Base-by-base conservation (phyloP, 2,329 filamentous ascomycete species). In the Phyllosticta ampelicida region DNA sequence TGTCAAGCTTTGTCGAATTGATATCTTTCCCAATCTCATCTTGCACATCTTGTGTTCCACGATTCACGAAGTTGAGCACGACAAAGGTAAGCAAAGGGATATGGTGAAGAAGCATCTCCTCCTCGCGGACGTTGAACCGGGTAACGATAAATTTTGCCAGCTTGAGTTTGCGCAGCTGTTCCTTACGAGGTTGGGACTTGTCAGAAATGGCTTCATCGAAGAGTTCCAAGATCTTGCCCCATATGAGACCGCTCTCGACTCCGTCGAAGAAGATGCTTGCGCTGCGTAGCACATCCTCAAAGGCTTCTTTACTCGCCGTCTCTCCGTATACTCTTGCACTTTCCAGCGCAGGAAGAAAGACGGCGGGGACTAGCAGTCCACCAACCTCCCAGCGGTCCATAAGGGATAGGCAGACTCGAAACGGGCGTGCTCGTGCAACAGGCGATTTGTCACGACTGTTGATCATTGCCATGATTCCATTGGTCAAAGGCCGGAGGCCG, bases 371-470 rank as follows among this genome's bases (percentile, higher is more conserved):
- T 52, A 99, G 85, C 18, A 92, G 78, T 1, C 90, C 90, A 28
- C 94, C 94, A 63, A 99, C 92, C 70, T 99, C 94, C 91, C 90
- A 97, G 60, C 91, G 85, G 73, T 99, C 94, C 94, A 99, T 97
- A 55, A 99, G 77, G 16, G 95, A 96, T 2, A 97, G 80, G 66
- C 90, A 95, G 62, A 97, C 89, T 59, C 91, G 85, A 68, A 95
- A 96, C 0, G 94, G 92, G 48, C 85, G 85, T 19, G 90, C 89
- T 68, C 85, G 81, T 66, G 95, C 89, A 0, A 80, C 71, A 0
- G 87, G 80, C 57, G 77, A 77, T 21, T 54, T 23, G 26, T 58
- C 56, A 13, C 44, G 51, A 29, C 51, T 54, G 5, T 66, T 70
- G 61, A 97, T 86, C 84, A 95, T 87, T 52, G 82, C 80, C 16